Base-by-base conservation (phyloP, 2,329 filamentous ascomycete genomes). In the Xylaria sp. region DNA sequence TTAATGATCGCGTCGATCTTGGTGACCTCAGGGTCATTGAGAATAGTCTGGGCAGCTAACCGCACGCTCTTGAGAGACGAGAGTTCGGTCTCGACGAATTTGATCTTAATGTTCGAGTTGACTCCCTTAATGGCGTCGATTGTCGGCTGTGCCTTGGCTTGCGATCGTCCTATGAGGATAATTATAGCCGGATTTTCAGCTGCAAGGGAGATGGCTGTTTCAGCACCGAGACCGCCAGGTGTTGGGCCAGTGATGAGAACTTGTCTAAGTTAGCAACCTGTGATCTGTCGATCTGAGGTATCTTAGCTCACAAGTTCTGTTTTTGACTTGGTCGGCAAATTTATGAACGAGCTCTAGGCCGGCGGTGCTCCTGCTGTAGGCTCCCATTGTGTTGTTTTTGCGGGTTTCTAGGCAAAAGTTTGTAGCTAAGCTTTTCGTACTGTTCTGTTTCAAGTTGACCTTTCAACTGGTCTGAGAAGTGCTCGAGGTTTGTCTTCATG, bases 211-310 rank as follows among this genome's bases (percentile, higher is more conserved):
- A 72, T 71, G 51, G 73, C 69, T 9, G 74, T 77, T 59, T 78
- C 76, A 31, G 76, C 75, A 31, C 76, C 77, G 20, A 77, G 73
- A 22, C 76, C 75, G 20, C 75, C 74, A 20, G 72, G 66, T 38
- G 73, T 77, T n/a, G 77, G 76, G 10, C 77, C 75, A 11, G 77
- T 77, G 36, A 78, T 67, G 63, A 78, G 73, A 63, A 78, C 76
- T 78, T 36, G 53, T 61, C 13, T 2, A 39, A 39, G 63, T 50
- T 45, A 36, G 33, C 25, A 45, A 45, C 13, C 9, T 47, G 42
- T 39, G 5, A 36, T 33, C 22, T 45, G 33, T 15, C 1, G 27
- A 39, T 11, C 27, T 62, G 22, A 22, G n/a, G 20, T 2, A 59
- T 49, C 59, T 57, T 29, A 31, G 53, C 63, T 65, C 44, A 65